Evolutionary conservation across 129 eudicot species (phyloP).

Genomic region (Centaurea solstitialis): DNA sequence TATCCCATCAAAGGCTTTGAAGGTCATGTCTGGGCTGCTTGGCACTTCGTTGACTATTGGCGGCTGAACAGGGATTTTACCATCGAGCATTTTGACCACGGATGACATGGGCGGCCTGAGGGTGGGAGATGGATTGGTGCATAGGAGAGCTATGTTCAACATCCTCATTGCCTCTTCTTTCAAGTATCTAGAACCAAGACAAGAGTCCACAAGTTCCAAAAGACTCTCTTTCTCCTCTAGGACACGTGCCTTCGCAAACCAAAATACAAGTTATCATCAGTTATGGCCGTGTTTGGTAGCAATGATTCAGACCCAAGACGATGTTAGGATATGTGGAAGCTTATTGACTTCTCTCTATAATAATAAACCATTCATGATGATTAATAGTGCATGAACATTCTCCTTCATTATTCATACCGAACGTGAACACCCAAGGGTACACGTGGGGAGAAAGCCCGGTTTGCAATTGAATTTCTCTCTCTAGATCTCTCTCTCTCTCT

Average conservation of each 20-base stretch:
- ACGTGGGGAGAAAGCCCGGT: no score
- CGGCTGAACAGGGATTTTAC: conserved; percentile 46
- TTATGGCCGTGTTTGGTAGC: background rate
- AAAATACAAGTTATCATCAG: background rate
- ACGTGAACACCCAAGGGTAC: no score
- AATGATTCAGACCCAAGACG: background rate
- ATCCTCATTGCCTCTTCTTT: background rate
- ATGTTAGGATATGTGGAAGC: no score
- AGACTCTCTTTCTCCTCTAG: conserved; percentile 66
- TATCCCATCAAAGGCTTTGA: conserved; percentile 36
- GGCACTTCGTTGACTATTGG: conserved; percentile 35
- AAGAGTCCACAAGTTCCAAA: conserved; percentile 55
- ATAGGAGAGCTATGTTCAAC: background rate
- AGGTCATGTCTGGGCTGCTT: conserved; percentile 25
- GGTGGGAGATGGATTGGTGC: background rate
- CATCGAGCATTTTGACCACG: no score
- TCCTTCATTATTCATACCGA: no score
- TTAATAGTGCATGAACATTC: no score
- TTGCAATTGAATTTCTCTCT: no score
- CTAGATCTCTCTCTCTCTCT: no score
- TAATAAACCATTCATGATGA: no score
- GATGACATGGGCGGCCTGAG: background rate
- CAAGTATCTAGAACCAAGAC: conserved; percentile 27
- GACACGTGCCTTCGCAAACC: conserved; percentile 18
- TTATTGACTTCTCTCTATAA: no score